Percentiles rank a stretch among this genome's conserved stretches.
phyloP scores from a whole-genome alignment of 2,329 filamentous ascomycete species.

The Colletotrichum tropicale region DNA sequence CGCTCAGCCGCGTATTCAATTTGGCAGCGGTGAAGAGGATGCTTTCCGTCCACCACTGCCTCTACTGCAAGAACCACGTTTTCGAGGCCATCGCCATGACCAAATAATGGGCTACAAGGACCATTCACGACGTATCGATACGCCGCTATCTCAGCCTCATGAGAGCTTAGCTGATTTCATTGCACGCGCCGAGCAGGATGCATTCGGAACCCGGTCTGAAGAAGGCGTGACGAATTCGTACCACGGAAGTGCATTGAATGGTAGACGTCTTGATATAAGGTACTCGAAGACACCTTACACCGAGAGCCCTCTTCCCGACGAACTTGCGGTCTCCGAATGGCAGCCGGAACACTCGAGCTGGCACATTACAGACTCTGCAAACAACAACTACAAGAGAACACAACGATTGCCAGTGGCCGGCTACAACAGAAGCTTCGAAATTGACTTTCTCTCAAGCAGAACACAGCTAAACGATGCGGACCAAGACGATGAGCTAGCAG shows the following conservation, averaged over 20 bases:
- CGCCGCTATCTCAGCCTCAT: not conserved
- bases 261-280: not conserved
- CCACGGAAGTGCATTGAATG: not conserved
- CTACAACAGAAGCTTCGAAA: not conserved
- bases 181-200: slow-evolving; percentile 35
- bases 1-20: not conserved
- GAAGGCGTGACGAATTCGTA: not conserved
- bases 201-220: not conserved
- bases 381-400: not conserved
- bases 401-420: not conserved
- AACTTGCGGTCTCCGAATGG: not conserved
- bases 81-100: not conserved
- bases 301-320: not conserved
- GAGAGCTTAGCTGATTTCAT: slow-evolving; percentile 38
- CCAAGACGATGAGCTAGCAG: slow-evolving; percentile 24
- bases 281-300: not conserved
- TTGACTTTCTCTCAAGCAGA: not conserved
- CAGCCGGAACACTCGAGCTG: not conserved
- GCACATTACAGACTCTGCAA: not conserved
- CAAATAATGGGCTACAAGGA: not conserved
- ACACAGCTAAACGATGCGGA: not conserved
- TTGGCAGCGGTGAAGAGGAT: not conserved
- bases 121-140: not conserved
- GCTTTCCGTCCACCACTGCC: not conserved
- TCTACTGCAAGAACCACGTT: not conserved